Percentiles rank a stretch among this genome's conserved stretches.
phyloP scores from a whole-genome alignment of 1,284 basidiomycete genomes.

The Cutaneotrichosporon arboriforme region DNA sequence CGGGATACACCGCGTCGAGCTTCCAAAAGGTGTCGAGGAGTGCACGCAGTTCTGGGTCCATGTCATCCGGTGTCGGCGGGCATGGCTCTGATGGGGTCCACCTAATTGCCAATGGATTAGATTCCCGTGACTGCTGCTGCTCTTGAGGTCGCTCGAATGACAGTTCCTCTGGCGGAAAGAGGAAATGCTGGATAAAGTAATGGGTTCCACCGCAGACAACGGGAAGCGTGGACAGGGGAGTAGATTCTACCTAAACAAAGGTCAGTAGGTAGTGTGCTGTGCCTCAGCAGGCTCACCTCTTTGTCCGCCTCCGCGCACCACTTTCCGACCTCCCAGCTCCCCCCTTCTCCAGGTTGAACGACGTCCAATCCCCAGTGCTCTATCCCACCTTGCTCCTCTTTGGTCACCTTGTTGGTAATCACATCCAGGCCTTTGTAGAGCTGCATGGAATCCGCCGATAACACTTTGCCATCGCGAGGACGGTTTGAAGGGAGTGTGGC shows the following conservation, averaged over 20 bases:
- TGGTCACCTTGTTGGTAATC: constrained; percentile 89
- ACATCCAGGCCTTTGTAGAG: constrained; percentile 90
- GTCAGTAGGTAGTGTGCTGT: neutral
- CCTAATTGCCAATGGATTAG: constrained; percentile 15
- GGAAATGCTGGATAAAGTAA: constrained; percentile 88
- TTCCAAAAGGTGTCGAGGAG: constrained; percentile 45
- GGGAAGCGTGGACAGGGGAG: constrained; percentile 53
- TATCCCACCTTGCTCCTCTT: constrained; percentile 69
- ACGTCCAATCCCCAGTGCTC: constrained; percentile 86
- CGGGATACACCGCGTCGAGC: constrained; percentile 29
- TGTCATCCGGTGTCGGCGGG: constrained; percentile 35
- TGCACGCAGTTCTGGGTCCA: constrained; percentile 19
- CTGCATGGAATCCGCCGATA: constrained; percentile 98
- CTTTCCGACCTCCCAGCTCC: constrained; percentile 61
- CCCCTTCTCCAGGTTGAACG: constrained; percentile 76
- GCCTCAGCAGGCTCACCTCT: constrained; percentile 52
- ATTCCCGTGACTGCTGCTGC: neutral
- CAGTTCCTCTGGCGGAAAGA: constrained; percentile 66
- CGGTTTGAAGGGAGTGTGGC: neutral
- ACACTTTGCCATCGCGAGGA: constrained; percentile 50
- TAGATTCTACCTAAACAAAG: neutral
- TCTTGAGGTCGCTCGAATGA: constrained; percentile 33
- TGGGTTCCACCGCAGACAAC: constrained; percentile 92
- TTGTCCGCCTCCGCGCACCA: constrained; percentile 73
- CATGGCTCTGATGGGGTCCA: constrained; percentile 35